Percentiles rank a stretch among this genome's conserved stretches.
Conservation (phyloP, 2,329 filamentous ascomycete genomes). For the Bimuria novae-zelandiae region DNA sequence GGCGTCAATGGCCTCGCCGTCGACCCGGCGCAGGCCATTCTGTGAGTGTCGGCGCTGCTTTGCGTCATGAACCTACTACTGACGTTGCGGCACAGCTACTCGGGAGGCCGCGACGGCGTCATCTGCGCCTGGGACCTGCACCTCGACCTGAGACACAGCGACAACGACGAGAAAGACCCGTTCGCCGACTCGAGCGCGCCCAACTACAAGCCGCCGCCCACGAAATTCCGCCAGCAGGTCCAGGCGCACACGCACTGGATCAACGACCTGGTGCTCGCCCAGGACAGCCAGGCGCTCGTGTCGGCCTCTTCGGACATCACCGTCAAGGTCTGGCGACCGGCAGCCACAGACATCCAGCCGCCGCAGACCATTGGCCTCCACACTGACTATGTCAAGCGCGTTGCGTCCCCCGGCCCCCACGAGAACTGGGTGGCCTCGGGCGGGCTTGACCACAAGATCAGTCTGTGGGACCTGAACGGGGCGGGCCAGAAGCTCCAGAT, state of each 20-base stretch:
- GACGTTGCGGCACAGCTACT: constrained; percentile 68
- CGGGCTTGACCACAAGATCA: constrained; percentile 89
- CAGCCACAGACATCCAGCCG: constrained; percentile 64
- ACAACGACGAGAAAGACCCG: constrained; percentile 47
- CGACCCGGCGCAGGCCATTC: constrained; percentile 78
- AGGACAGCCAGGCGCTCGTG: constrained; percentile 77
- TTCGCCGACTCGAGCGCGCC: constrained; percentile 44
- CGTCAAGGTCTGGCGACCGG: constrained; percentile 88
- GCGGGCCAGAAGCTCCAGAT: constrained; percentile 86
- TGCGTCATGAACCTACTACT: constrained; percentile 14
- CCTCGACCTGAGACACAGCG: constrained; percentile 61
- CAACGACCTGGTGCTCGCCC: constrained; percentile 84
- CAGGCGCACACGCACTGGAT: constrained; percentile 95
- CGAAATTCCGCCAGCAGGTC: constrained; percentile 64
- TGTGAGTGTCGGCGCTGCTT: constrained; percentile 63
- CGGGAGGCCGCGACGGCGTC: constrained; percentile 90
- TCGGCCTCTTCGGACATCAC: constrained; percentile 93
- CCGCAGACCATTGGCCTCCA: constrained; percentile 87
- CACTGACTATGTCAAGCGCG: constrained; percentile 93
- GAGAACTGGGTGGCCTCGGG: constrained; percentile 91
- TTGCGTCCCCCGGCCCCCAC: constrained; percentile 74
- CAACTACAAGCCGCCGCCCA: constrained; percentile 49
- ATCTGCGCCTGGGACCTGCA: constrained; percentile 95
- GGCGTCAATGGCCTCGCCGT: constrained; percentile 94
- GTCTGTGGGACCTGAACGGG: constrained; percentile 90